These are phyloP conservation scores for Physcia stellaris DNA, from an alignment of 495 filamentous ascomycete species.

Conservation along the genomic window DNA sequence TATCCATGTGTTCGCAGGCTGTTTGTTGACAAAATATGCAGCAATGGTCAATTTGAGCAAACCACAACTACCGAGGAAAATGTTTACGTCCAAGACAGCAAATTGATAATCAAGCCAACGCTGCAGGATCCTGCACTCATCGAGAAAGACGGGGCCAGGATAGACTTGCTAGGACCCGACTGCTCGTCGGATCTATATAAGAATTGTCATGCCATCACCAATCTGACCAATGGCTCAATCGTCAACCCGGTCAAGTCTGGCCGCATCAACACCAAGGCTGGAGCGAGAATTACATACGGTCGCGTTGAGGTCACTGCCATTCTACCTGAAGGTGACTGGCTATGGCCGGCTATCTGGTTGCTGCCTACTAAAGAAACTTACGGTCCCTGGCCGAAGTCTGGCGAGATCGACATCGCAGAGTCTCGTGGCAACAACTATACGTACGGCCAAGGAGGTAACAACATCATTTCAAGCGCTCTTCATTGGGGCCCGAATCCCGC, in stretches of 20 bases:
- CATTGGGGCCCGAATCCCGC: slow-evolving; percentile 49
- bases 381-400: slow-evolving; percentile 64
- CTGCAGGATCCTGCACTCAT: slow-evolving; percentile 54
- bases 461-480: slow-evolving; percentile 65
- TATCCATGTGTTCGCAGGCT: neutral
- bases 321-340: slow-evolving; percentile 66
- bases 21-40: slow-evolving; percentile 19
- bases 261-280: slow-evolving; percentile 57
- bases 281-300: slow-evolving; percentile 64
- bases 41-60: slow-evolving; percentile 69
- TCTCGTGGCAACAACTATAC: slow-evolving; percentile 66
- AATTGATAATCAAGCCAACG: slow-evolving; percentile 63
- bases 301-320: slow-evolving; percentile 68
- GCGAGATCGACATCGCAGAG: slow-evolving; percentile 80
- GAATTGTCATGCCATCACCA: slow-evolving; percentile 52
- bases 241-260: slow-evolving; percentile 69
- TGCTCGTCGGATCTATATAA: slow-evolving; percentile 44
- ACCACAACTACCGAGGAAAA: slow-evolving; percentile 61
- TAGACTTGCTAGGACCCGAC: slow-evolving; percentile 51
- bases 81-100: slow-evolving; percentile 52
- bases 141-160: slow-evolving; percentile 45
- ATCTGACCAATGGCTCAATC: slow-evolving; percentile 55
- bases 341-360: slow-evolving; percentile 90
- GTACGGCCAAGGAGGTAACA: slow-evolving; percentile 62
- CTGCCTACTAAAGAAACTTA: slow-evolving; percentile 60